Conservation (phyloP, 208 protist species). For the Phytomonas sp. region DNA sequence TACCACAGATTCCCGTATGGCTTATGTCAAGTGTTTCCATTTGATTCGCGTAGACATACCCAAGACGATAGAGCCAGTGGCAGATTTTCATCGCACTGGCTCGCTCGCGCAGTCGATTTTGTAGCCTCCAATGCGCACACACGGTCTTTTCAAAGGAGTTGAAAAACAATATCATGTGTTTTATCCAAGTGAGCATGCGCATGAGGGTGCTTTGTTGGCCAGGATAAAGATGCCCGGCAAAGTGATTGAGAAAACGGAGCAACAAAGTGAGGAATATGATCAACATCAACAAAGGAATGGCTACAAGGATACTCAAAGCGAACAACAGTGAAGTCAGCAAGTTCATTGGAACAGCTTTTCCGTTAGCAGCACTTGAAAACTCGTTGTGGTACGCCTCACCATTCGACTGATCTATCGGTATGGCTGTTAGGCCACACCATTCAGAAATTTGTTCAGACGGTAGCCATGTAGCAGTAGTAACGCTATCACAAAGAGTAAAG, state of each 20-base stretch:
- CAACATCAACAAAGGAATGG: not conserved
- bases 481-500: not conserved
- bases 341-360: not conserved
- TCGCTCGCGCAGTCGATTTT: slow-evolving; percentile 1
- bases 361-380: not conserved
- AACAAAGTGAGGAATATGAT: not conserved
- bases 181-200: not conserved
- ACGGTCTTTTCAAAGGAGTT: not conserved
- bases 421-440: not conserved
- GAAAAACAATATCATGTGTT: not conserved
- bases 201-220: not conserved
- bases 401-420: not conserved
- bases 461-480: not conserved
- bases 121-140: not conserved
- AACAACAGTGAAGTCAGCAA: not conserved
- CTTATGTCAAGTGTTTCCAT: slow-evolving; percentile 32
- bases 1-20: slow-evolving; percentile 34
- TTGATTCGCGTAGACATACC: slow-evolving; percentile 1
- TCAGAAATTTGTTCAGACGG: not conserved
- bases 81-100: not conserved
- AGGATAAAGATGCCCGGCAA: not conserved
- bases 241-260: not conserved
- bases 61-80: slow-evolving; percentile 1
- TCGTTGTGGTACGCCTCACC: not conserved
- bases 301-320: not conserved